These are phyloP conservation scores for Globisporangium echinulatum DNA, from an alignment of 352 stramenopile species.

Conservation along the genomic window DNA sequence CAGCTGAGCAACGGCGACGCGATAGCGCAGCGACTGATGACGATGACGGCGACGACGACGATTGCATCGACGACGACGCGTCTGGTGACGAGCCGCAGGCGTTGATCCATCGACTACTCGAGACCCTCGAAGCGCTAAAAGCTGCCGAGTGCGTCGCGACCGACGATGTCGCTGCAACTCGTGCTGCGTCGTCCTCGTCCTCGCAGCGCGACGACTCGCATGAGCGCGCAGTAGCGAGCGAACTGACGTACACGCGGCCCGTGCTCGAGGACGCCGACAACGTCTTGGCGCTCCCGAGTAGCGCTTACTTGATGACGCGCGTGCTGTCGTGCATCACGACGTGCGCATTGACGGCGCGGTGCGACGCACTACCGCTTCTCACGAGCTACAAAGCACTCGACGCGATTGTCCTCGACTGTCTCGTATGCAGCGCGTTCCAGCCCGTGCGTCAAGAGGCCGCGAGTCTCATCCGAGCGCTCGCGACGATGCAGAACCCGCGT, in stretches of 20 bases:
- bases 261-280: constrained; percentile 45
- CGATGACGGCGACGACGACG: constrained; percentile 16
- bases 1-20: background rate
- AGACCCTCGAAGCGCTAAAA: constrained; percentile 31
- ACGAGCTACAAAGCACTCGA: constrained; percentile 29
- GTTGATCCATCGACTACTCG: constrained; percentile 37
- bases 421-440: constrained; percentile 40
- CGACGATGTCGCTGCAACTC: too few species aligned
- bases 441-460: constrained; percentile 43
- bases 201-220: background rate
- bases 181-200: background rate
- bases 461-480: constrained; percentile 34
- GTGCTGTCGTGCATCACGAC: constrained; percentile 46
- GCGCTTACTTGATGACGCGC: constrained; percentile 53
- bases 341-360: constrained; percentile 20
- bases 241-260: constrained; percentile 29
- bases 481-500: constrained; percentile 35
- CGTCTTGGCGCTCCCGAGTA: constrained; percentile 31
- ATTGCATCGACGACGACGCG: background rate
- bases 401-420: constrained; percentile 33
- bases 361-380: constrained; percentile 29
- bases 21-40: background rate
- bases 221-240: constrained; percentile 12
- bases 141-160: constrained; percentile 10
- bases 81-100: constrained; percentile 18